A percentile compares a stretch with the other conserved stretches of the same genome.
These are phyloP conservation scores for Penicillium sp. DNA, from an alignment of 2,329 filamentous ascomycete genomes.

Conservation along the genomic window DNA sequence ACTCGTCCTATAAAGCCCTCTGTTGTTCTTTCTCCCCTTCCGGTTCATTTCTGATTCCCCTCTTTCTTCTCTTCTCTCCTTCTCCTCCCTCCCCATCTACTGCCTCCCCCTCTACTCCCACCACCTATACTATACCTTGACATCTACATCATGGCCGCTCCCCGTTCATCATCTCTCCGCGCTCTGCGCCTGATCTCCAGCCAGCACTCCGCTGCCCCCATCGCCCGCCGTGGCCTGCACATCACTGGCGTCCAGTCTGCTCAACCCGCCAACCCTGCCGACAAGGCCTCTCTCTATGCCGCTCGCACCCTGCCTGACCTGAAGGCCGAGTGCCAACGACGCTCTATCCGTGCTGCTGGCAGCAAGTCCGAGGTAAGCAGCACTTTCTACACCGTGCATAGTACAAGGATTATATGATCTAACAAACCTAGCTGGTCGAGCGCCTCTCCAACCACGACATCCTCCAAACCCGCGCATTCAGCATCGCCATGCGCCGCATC, in stretches of 20 bases:
- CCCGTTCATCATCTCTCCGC: constrained; percentile 50
- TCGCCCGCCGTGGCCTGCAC: constrained; percentile 56
- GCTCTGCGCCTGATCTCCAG: constrained; percentile 49
- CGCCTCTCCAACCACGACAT: constrained; percentile 59
- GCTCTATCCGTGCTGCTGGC: constrained; percentile 52
- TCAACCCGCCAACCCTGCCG: constrained; percentile 53
- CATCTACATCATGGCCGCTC: constrained; percentile 45
- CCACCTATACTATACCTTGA: constrained; percentile 1
- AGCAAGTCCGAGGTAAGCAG: constrained; percentile 54
- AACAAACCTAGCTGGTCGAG: constrained; percentile 49
- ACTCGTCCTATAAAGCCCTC: constrained; percentile 16
- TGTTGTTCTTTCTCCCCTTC: constrained; percentile 12
- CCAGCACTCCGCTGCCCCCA: constrained; percentile 38
- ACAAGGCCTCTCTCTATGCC: constrained; percentile 56
- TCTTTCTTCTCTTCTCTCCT: constrained; percentile 1
- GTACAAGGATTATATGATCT: not conserved
- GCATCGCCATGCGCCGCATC: constrained; percentile 57
- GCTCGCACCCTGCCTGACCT: constrained; percentile 57
- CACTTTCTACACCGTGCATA: not conserved
- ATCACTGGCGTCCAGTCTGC: constrained; percentile 65
- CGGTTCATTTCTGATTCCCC: not conserved
- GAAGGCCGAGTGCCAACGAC: constrained; percentile 55
- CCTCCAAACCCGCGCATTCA: constrained; percentile 58
- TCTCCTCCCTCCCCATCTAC: constrained; percentile 3
- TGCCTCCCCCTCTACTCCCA: not conserved